Evolutionary conservation across 2,329 filamentous ascomycete genomes (phyloP).

Genomic region (Metarhizium rileyi): DNA sequence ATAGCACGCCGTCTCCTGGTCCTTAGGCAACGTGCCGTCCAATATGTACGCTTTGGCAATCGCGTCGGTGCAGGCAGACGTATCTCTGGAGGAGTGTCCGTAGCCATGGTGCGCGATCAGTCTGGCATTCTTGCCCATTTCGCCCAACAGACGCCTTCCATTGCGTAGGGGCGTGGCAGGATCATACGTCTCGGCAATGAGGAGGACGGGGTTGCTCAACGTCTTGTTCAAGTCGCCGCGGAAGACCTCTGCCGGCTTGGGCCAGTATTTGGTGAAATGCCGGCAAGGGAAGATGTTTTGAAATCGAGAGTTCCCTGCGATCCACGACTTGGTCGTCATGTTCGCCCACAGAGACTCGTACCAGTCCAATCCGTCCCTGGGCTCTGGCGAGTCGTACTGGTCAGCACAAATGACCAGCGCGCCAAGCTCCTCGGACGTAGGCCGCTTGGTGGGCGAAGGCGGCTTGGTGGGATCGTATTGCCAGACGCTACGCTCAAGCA

Average conservation of each 20-base stretch:
- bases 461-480: conserved; percentile 30
- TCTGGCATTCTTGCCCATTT: conserved; percentile 39
- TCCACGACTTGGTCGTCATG: conserved; percentile 35
- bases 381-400: conserved; percentile 31
- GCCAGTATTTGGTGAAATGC: conserved; percentile 36
- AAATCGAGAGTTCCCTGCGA: conserved; percentile 38
- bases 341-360: conserved; percentile 36
- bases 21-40: conserved; percentile 28
- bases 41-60: conserved; percentile 31
- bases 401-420: conserved; percentile 36
- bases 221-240: conserved; percentile 34
- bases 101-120: conserved; percentile 40
- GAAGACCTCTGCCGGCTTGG: conserved; percentile 34
- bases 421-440: conserved; percentile 29
- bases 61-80: conserved; percentile 33
- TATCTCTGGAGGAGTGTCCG: conserved; percentile 36
- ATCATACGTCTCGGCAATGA: conserved; percentile 40
- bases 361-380: conserved; percentile 30
- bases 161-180: conserved; percentile 40
- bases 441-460: conserved; percentile 15
- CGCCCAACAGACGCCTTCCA: conserved; percentile 30
- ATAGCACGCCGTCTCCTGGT: conserved; percentile 34
- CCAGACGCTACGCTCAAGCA: conserved; percentile 30
- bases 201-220: conserved; percentile 32
- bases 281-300: conserved; percentile 35